A percentile compares a stretch with the other conserved stretches of the same genome.
phyloP scores from a whole-genome alignment of 2,329 filamentous ascomycete species.

The Apiospora sp. region DNA sequence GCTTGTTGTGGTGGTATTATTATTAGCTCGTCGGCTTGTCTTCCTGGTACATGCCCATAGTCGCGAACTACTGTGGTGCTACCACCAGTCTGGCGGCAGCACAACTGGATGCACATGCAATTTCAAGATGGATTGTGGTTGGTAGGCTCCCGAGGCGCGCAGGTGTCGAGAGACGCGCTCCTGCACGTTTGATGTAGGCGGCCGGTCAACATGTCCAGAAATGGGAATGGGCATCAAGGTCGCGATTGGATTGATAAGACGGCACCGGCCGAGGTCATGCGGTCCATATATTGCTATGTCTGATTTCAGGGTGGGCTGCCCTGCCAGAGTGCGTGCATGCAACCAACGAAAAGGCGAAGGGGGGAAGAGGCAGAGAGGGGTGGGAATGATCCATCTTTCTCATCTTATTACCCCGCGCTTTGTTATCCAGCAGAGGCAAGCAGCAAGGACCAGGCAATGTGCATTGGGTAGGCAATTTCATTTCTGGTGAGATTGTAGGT shows the following conservation, averaged over 20 bases:
- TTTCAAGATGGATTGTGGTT: background rate
- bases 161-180: background rate
- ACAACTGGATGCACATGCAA: background rate
- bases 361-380: background rate
- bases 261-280: background rate
- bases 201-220: background rate
- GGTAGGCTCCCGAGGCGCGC: background rate
- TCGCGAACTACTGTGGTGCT: constrained; percentile 4
- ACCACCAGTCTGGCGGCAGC: background rate
- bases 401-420: constrained; percentile 11
- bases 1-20: background rate
- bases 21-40: background rate
- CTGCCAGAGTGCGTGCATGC: background rate
- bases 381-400: constrained; percentile 7
- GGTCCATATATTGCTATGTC: background rate
- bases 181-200: background rate
- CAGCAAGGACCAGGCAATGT: background rate
- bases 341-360: background rate
- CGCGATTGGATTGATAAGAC: background rate
- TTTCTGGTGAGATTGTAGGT: background rate
- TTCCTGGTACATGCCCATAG: background rate
- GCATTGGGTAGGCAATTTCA: background rate
- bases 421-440: background rate
- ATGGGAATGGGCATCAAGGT: background rate
- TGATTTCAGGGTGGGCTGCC: background rate